Conservation (phyloP, 208 protist species). For the Crithidia bombi region DNA sequence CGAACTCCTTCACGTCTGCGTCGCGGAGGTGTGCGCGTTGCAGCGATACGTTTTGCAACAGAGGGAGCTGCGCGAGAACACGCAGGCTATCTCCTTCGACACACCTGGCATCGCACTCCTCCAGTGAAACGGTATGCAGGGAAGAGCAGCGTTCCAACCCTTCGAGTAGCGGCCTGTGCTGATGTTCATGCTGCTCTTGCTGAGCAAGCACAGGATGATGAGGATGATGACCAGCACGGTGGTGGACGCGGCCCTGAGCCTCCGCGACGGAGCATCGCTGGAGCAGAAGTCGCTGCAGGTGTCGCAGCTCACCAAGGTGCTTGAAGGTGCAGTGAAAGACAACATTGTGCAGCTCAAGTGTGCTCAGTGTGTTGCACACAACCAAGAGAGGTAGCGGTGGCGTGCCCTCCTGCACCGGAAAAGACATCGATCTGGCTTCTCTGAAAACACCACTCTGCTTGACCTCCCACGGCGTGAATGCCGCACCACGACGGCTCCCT, state of each 20-base stretch:
- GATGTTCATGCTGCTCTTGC: background rate
- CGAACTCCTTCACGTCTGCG: conserved; percentile 3
- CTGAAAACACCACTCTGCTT: background rate
- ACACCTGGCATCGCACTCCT: conserved; percentile 7
- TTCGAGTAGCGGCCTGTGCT: background rate
- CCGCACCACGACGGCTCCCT: too few species aligned
- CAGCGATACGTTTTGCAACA: conserved; percentile 18
- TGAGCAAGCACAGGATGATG: background rate
- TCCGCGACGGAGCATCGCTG: conserved; percentile 3
- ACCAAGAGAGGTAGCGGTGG: background rate
- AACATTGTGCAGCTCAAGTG: conserved; percentile 12
- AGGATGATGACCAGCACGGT: background rate
- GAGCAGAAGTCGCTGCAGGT: conserved; percentile 9
- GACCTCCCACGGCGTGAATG: too few species aligned
- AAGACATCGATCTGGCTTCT: background rate
- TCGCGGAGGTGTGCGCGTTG: conserved; percentile 5
- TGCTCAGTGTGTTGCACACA: background rate
- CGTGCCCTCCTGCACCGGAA: background rate
- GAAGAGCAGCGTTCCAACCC: background rate
- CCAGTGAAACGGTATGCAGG: conserved; percentile 14
- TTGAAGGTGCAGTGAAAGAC: background rate
- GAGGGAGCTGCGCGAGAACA: conserved; percentile 10
- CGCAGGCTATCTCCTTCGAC: background rate
- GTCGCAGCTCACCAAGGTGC: background rate
- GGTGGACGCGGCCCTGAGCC: background rate